phyloP scores from a whole-genome alignment of 2,329 filamentous ascomycete genomes.

The Decorospora gaudefroyi region DNA sequence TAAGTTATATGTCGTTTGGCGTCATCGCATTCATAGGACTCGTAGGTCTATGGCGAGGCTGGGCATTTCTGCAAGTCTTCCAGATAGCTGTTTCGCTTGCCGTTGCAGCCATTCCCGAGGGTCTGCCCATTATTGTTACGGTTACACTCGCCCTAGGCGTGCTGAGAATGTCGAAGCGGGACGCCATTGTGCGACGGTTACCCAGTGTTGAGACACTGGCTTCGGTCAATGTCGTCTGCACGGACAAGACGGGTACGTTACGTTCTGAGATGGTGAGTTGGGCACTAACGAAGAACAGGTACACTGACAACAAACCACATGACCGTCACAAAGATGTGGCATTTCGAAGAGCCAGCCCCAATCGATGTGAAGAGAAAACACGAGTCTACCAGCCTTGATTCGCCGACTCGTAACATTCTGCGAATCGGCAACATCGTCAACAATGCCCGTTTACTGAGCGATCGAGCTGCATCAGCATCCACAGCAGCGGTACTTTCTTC shows the following conservation, averaged over 20 bases:
- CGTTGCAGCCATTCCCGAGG: constrained; percentile 94
- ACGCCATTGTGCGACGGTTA: constrained; percentile 92
- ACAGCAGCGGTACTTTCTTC: constrained; percentile 84
- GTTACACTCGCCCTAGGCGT: constrained; percentile 95
- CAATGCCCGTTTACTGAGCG: constrained; percentile 79
- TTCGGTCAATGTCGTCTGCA: constrained; percentile 99
- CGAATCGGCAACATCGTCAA: constrained; percentile 97
- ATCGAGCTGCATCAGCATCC: constrained; percentile 70
- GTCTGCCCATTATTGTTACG: constrained; percentile 95
- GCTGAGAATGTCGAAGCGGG: constrained; percentile 90
- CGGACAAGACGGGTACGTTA: constrained; percentile 82
- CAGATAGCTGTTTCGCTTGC: constrained; percentile 96
- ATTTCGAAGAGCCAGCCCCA: constrained; percentile 70
- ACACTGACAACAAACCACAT: constrained; percentile 98
- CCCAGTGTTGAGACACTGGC: constrained; percentile 97
- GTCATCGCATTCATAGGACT: constrained; percentile 93
- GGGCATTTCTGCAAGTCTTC: constrained; percentile 89
- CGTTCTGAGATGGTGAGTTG: background rate
- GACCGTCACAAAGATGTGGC: constrained; percentile 97
- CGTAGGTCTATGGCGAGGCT: constrained; percentile 87
- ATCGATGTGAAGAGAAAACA: constrained; percentile 62
- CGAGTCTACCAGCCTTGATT: constrained; percentile 62
- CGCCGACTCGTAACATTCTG: constrained; percentile 77
- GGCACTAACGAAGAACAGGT: constrained; percentile 54
- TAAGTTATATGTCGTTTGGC: constrained; percentile 95